Evolutionary conservation across 768 basidiomycete genomes (phyloP).

Genomic region (Rhodotorula kratochvilovae): DNA sequence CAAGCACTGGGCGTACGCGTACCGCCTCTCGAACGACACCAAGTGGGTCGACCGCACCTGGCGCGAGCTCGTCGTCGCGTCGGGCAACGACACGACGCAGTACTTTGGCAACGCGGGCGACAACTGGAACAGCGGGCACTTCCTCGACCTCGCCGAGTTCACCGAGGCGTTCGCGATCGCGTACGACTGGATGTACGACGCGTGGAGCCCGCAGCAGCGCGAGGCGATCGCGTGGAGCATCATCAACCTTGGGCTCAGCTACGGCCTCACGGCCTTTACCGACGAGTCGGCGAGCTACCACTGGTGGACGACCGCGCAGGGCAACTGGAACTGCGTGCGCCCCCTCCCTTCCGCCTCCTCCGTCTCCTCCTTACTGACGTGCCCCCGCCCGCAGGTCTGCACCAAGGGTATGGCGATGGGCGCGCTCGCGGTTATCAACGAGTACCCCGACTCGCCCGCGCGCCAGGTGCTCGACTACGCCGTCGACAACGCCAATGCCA

Average conservation of each 20-base stretch:
- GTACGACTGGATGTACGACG: conserved; percentile 92
- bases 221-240: conserved; percentile 64
- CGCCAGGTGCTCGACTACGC: conserved; percentile 62
- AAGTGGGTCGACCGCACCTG: conserved; percentile 83
- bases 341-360: background rate
- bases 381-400: conserved; percentile 55
- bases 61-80: conserved; percentile 75
- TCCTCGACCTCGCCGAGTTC: conserved; percentile 86
- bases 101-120: conserved; percentile 61
- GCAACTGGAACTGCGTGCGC: conserved; percentile 89
- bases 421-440: conserved; percentile 73
- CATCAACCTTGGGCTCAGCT: conserved; percentile 66
- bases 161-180: conserved; percentile 82
- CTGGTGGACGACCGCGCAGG: conserved; percentile 48
- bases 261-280: conserved; percentile 34
- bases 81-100: conserved; percentile 60
- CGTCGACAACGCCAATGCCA: conserved; percentile 66
- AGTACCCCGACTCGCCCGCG: conserved; percentile 66
- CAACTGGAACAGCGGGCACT: conserved; percentile 84
- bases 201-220: conserved; percentile 71
- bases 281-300: conserved; percentile 17
- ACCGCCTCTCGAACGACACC: conserved; percentile 84
- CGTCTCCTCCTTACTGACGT: background rate
- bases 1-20: conserved; percentile 81
- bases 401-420: conserved; percentile 85